Base-by-base conservation (phyloP, 2,329 filamentous ascomycete genomes). In the Lachnellula subtilissima region DNA sequence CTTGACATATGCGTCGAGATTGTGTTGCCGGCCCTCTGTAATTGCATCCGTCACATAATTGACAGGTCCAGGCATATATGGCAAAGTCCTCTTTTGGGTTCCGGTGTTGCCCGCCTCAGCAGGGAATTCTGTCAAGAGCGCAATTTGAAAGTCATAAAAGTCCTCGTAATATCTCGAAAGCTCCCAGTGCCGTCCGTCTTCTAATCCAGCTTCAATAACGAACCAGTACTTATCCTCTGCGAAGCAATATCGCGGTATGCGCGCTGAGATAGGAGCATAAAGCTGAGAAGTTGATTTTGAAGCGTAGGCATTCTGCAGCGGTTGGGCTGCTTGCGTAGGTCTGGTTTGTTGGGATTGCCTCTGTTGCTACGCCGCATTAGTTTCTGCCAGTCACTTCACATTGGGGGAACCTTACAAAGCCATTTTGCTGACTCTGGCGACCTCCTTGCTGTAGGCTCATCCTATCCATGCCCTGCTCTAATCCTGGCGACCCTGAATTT, bases 171-270 rank as follows among this genome's bases (percentile, higher is more conserved):
- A 94, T 61, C 94, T 85, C 40, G 91, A 93, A 50, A 99, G 76
- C 70, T 97, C 92, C 91, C 92, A 97, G 69, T 89, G 87, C 48
- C 89, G 83, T 48, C 91, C 92, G 69, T 97, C 92, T 68, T 96
- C 91, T 72, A 97, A 83, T 66, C 87, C 82, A 23, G 89, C 91
- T 71, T 97, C 92, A 57, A 99, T 93, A 53, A 97, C 89, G 69
- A 97, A 99, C 91, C 94, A 97, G 73, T 97, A 97, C 72, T 97
- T 97, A 65, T 97, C 92, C 69, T 97, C 93, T 57, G 91, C 91
- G 68, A 95, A 97, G 72, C 91, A 96, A 75, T 96, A 97, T 59
- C 91, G 83, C 15, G 93, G 92, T 65, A 97, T 96, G 52, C 85
- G 87, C 12, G 93, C 94, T 55, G 85, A 84, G 49, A 95, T 76